Base-by-base conservation (phyloP, 2,329 filamentous ascomycete genomes). In the Microsporum audouinii region DNA sequence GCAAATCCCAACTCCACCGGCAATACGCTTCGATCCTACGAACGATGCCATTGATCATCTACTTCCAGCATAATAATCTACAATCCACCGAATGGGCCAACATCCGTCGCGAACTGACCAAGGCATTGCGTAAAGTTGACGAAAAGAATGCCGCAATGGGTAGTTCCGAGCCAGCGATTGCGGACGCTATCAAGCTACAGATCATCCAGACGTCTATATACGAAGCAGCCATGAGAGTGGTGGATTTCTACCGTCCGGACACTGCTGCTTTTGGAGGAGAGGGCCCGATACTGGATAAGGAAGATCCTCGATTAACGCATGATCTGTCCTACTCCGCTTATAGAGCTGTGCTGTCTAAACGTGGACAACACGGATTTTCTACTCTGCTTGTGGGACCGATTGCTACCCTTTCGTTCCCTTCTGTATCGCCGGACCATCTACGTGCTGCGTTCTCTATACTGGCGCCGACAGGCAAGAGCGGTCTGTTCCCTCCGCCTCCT, bases 171-270 rank as follows among this genome's bases (percentile, higher is more conserved):
- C 69, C 73, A 23, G 64, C 71, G 0, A 71, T 89, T 38, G 80
- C 82, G n/a, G 75, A 82, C 1, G 76, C 79, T 43, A 81, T 94
- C 66, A 87, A 89, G 74, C 72, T 97, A 31, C 87, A 95, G 72
- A 88, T 95, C 31, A 79, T 99, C 61, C 87, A 94, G 71, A 94
- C 89, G 12, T 88, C 89, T 70, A 95, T 99, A 70, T 89, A 99
- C 71, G 86, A 87, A 66, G 84, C 89, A 17, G 91, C 92, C 0
- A 78, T 97, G 64, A 87, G 88, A 66, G 83, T 97, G 58, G 86
- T 91, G 63, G 92, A 97, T 71, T 95, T 91, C 75, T 95, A 81
- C 84, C 71, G 82, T 82, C 71, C 82, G 79, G 64, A 75, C 5
- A 63, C 66, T 41, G 49, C 65, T 23, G 63, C 69, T 31, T 65